Evolutionary conservation across 352 stramenopile species (phyloP).

Genomic region (Phytophthora cajani): DNA sequence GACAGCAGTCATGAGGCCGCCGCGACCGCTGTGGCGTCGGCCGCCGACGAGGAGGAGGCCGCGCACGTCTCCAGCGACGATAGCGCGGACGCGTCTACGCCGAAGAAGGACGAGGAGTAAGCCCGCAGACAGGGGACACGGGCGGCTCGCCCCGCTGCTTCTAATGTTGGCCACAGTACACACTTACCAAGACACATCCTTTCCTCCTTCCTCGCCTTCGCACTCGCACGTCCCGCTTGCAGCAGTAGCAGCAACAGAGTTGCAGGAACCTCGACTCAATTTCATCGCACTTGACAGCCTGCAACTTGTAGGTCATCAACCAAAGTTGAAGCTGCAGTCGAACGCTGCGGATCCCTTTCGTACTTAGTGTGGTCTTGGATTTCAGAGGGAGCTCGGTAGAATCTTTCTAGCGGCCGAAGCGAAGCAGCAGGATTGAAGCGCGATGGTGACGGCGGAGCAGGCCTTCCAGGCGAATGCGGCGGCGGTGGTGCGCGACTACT

Average conservation of each 20-base stretch:
- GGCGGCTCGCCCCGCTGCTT: not conserved
- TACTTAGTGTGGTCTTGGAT: constrained; percentile 22
- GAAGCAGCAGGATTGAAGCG: constrained; percentile 33
- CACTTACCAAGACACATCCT: constrained; percentile 27
- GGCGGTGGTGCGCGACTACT: constrained; percentile 88
- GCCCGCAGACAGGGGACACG: not conserved
- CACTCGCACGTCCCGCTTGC: not conserved
- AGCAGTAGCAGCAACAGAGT: not conserved
- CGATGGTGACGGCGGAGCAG: constrained; percentile 72
- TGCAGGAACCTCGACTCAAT: no score
- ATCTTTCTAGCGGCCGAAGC: constrained; percentile 32
- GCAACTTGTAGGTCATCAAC: not conserved
- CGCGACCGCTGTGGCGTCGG: constrained; percentile 32
- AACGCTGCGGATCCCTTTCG: constrained; percentile 11
- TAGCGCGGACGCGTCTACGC: not conserved
- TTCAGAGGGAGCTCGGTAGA: constrained; percentile 13
- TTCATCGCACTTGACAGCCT: not conserved
- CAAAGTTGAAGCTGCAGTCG: constrained; percentile 19
- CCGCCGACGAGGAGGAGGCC: constrained; percentile 29
- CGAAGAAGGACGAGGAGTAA: constrained; percentile 39
- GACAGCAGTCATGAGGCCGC: constrained; percentile 38
- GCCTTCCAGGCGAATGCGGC: constrained; percentile 79
- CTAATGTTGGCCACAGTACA: constrained; percentile 31
- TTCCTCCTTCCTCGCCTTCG: not conserved
- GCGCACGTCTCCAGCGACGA: not conserved